Conservation (phyloP, 305 asterid species). For the Fraxinus ornus region DNA sequence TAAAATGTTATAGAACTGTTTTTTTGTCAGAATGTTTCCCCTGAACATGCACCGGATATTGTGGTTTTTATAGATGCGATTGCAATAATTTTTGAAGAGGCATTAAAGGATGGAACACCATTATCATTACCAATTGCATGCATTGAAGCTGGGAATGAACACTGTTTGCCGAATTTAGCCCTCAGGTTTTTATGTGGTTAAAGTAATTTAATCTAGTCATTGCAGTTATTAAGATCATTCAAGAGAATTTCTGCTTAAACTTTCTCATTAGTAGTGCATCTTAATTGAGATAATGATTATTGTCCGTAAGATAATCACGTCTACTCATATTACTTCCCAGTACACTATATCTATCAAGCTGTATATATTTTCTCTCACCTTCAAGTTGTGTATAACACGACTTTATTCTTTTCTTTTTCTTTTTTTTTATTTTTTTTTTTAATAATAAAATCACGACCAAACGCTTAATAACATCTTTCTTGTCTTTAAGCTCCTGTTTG, state of each 20-base stretch:
- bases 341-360: background rate
- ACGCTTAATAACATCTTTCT: background rate
- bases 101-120: conserved; percentile 82
- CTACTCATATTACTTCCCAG: background rate
- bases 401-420: background rate
- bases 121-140: conserved; percentile 74
- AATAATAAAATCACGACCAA: background rate
- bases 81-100: conserved; percentile 83
- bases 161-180: conserved; percentile 77
- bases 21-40: conserved; percentile 75
- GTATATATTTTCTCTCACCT: background rate
- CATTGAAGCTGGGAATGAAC: conserved; percentile 83
- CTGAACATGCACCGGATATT: conserved; percentile 67
- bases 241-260: conserved; percentile 11
- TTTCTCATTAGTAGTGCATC: conserved; percentile 3
- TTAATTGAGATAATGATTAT: background rate
- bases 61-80: conserved; percentile 81
- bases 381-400: background rate
- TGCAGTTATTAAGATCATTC: conserved; percentile 13
- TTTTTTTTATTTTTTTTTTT: no score
- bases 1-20: conserved; percentile 21
- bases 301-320: background rate
- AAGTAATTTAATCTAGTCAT: conserved; percentile 10
- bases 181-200: conserved; percentile 62
- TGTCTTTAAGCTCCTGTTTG: no score